Evolutionary conservation across 1,139 yeast genomes (phyloP), one percentile per base, ranked within the genome.

Genomic region (Pichia sp.): DNA sequence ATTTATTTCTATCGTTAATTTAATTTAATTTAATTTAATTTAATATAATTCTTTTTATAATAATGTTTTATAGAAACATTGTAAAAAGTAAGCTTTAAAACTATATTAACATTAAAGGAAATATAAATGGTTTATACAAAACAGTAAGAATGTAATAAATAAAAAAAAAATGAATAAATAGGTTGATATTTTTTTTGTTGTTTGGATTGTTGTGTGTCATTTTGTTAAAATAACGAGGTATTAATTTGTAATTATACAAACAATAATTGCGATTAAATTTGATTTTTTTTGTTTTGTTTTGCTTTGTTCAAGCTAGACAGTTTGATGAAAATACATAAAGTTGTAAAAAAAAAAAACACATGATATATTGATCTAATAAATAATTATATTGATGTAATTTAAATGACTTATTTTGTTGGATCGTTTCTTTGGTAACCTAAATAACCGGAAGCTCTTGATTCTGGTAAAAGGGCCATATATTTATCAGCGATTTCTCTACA

Each of bases 391-490:
- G 37, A 25, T 35, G 7, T 35, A 6, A 25, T 8, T 35, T 10
- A 10, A 9, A 36, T 18, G 27, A 9, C 10, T 67, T 72, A 84
- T 72, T 84, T 83, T 46, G 86, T 74, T 46, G 90, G 90, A 66
- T 86, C 95, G 69, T 84, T 85, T 76, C 86, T 83, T 69, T 86
- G 94, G 72, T 86, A 86, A 27, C 88, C 90, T 66, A 83, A 71
- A 68, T 75, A 85, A 42, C 95, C 95, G 59, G 79, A 75, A 54
- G 83, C 74, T 57, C 81, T 78, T 60, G 83, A 76, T 45, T 74
- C 69, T 54, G 87, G 90, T 53, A 85, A 72, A 85, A 85, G 75
- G 61, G 83, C 86, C 74, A 86, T 71, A 68, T 86, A 86, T 66
- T 83, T 81, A 69, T 85, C 83, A 39, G 88, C 84, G 63, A 84